Percentiles rank a stretch among this genome's conserved stretches.
phyloP scores from a whole-genome alignment of 345 rosid genomes.

The Heritiera fomes region DNA sequence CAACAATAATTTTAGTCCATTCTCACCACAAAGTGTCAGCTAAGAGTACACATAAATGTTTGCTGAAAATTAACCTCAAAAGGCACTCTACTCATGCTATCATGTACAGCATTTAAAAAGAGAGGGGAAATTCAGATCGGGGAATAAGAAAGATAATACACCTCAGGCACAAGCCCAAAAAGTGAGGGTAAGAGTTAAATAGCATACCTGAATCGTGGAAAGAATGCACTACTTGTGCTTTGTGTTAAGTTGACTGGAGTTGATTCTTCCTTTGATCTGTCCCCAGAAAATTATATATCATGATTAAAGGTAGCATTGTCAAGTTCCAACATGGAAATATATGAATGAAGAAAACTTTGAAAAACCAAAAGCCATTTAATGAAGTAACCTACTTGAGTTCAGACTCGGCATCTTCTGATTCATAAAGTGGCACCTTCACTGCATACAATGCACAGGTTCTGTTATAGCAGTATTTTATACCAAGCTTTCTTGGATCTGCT shows the following conservation, averaged over 20 bases:
- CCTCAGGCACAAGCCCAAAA: neutral
- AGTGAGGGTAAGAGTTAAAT: conserved; percentile 7
- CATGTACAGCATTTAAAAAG: neutral
- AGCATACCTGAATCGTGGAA: conserved; percentile 78
- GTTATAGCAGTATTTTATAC: conserved; percentile 82
- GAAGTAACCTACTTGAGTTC: conserved; percentile 54
- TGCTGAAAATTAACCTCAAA: neutral
- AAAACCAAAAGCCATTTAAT: conserved; percentile 1
- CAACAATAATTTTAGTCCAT: neutral
- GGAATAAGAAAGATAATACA: neutral
- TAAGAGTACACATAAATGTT: conserved; percentile 6
- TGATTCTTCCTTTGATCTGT: conserved; percentile 47
- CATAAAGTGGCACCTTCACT: conserved; percentile 38
- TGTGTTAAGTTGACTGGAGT: conserved; percentile 54
- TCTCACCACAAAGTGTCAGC: neutral
- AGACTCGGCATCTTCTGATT: conserved; percentile 35
- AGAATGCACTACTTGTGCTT: conserved; percentile 73
- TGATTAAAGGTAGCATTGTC: neutral
- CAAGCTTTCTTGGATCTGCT: conserved; percentile 75
- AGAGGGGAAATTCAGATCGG: neutral
- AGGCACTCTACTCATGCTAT: neutral
- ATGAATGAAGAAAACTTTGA: conserved; percentile 1
- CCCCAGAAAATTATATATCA: conserved; percentile 36
- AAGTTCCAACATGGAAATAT: conserved; percentile 17
- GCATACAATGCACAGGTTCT: conserved; percentile 82